phyloP scores from a whole-genome alignment of 2,329 filamentous ascomycete species.

The Cordyceps militaris region DNA sequence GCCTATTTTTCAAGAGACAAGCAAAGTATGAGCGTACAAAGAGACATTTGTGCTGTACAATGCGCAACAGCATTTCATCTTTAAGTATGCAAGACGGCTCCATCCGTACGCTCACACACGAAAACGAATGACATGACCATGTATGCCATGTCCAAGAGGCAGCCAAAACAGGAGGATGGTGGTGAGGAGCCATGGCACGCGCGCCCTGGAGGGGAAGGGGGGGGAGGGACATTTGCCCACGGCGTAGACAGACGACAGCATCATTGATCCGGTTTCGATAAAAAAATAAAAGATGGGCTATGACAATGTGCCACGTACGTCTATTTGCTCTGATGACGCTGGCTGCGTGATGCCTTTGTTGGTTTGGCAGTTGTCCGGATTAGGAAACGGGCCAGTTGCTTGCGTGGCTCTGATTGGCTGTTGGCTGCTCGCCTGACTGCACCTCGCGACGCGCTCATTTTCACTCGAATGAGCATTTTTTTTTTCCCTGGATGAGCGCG shows the following conservation, averaged over 20 bases:
- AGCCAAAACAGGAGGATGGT: neutral
- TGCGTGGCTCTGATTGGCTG: conserved; percentile 5
- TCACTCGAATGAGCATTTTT: no score
- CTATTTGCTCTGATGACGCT: neutral
- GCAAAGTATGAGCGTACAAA: neutral
- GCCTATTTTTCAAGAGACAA: conserved; percentile 13
- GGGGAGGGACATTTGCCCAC: no score
- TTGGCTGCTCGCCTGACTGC: neutral
- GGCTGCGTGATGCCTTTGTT: neutral
- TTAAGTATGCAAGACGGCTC: no score
- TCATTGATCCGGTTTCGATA: neutral
- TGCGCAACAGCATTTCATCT: no score
- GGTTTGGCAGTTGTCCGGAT: conserved; percentile 12
- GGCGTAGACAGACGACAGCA: neutral
- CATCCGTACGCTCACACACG: neutral
- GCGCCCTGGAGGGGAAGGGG: neutral
- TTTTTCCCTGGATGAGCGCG: neutral
- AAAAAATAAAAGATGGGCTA: neutral
- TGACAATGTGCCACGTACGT: neutral
- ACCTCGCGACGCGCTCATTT: neutral
- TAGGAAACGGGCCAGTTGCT: conserved; percentile 2
- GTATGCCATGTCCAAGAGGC: neutral
- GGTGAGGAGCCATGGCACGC: neutral
- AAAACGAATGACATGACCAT: neutral
- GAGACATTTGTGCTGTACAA: neutral